Evolutionary conservation across 352 stramenopile genomes (phyloP), one percentile per base, ranked within the genome.

Genomic region (Elongisporangium prolatum): DNA sequence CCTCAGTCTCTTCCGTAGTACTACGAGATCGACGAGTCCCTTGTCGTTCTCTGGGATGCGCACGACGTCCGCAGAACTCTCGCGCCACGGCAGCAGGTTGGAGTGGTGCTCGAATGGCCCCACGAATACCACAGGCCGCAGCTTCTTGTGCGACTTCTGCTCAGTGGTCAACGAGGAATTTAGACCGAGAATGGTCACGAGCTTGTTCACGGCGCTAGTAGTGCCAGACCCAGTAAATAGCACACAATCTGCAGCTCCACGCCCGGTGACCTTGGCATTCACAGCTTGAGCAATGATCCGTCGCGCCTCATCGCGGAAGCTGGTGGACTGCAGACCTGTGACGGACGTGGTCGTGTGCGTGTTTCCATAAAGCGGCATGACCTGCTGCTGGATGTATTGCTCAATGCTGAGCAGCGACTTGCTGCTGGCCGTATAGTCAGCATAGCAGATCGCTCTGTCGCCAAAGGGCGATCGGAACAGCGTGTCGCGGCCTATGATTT

Each of bases 91-190:
- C 13, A 99, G 69, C 11, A 99, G 64, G 75, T 99, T 99, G 28
- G 92, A 98, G 69, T 99, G 97, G 71, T 99, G 97, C 69, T 98
- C 97, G 57, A 97, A 98, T 5, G 96, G 96, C 47, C 92, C 83
- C 16, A 92, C 89, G 52, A 98, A 93, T 54, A 98, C 89, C 10
- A 98, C 84, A 0, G 93, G 82, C 0, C 57, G 81, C 68, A 60
- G 68, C 16, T 57, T 56, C 5, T 58, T 38, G 18, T 66, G 7
- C 54, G 61, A 20, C 60, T 60, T 21, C 57, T 61, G 3, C 67
- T 64, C 44, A 20, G 16, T 8, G 0, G 38, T 21, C 1, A 28
- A 3, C 37, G 74, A 71, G 37, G 60, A 60, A 37, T 85, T 59
- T 21, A 93, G 58, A 2, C 84, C 84, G 0, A 97, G 64, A 44